These are phyloP conservation scores for Brachypodium distachyon DNA, from an alignment of 202 grass and related monocot species.

Conservation along the genomic window DNA sequence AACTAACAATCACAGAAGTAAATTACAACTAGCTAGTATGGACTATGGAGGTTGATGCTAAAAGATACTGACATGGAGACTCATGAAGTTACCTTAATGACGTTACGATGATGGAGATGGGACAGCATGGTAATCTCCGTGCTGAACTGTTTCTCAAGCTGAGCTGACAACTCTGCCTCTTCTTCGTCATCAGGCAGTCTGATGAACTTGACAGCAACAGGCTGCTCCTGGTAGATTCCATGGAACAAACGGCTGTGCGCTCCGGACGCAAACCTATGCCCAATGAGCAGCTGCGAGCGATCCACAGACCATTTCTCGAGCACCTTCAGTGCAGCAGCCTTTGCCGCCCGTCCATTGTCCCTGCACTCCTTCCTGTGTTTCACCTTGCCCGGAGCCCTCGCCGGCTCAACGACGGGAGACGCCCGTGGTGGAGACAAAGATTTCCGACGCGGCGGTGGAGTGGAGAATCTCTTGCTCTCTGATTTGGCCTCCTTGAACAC, in stretches of 20 bases:
- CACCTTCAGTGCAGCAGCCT: constrained; percentile 34
- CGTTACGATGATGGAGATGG: constrained; percentile 64
- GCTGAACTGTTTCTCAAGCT: constrained; percentile 82
- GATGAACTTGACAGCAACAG: constrained; percentile 68
- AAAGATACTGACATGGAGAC: background rate
- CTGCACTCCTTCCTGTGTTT: constrained; percentile 45
- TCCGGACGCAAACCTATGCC: constrained; percentile 48
- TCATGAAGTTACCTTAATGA: constrained; percentile 64
- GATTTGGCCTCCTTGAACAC: constrained; percentile 69
- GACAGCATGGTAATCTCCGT: constrained; percentile 62
- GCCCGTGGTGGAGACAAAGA: background rate
- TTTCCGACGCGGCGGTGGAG: constrained; percentile 49
- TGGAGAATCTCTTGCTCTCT: constrained; percentile 51
- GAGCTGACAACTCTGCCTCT: constrained; percentile 44
- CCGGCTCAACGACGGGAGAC: background rate
- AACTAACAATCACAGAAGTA: background rate
- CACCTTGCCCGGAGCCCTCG: constrained; percentile 27
- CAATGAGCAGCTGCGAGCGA: constrained; percentile 54
- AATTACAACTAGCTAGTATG: no score
- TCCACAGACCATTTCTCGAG: constrained; percentile 41
- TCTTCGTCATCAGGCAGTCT: constrained; percentile 33
- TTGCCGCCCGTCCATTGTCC: constrained; percentile 26
- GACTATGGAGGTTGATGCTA: no score
- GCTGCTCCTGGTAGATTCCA: constrained; percentile 53
- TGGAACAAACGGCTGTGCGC: constrained; percentile 62